Evolutionary conservation across 139 green algal genomes (phyloP), one percentile per base, ranked within the genome.

Genomic region (Chlamydomonas incerta): DNA sequence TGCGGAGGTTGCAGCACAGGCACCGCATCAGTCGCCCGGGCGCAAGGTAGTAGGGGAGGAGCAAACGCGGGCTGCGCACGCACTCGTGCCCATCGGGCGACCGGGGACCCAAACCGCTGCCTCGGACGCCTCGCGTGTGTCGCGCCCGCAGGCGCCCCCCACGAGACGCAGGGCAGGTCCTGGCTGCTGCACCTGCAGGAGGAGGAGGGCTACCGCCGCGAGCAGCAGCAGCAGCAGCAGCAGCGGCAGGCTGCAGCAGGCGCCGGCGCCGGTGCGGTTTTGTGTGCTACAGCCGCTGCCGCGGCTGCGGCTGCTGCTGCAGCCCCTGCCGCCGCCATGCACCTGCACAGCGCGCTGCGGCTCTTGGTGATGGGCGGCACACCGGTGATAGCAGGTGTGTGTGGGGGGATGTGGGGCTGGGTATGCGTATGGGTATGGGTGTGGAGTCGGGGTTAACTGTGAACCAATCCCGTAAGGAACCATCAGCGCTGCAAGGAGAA

Each of bases 161-260:
- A 58, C 37, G 62, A 72, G 35, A 83, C 76, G 23, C 26, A 17
- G 8, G 77, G 62, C 33, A 63, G 63, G n/a, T 35, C 47, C 6
- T 83, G 77, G 77, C 77, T 83, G 63, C 29, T 83, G 63, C 77
- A 74, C 21, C 63, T 83, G 41, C 63, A 50, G 50, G 77, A 83
- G 6, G 75, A 35, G 26, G 60, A 67, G 60, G 60, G 8, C 9
- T 21, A 4, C 55, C 9, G 8, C 11, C 55, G 8, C 34, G 73
- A 28, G 35, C 71, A 21, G 50, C 72, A 13, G 34, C 10, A 17
- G 34, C 70, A 21, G 41, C 20, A 50, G 72, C 72, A 14, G 50
- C 72, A 66, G 50, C 50, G 67, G 72, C 72, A 31, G 72, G 50
- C 18, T 2, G 29, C 4, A 5, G 72, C 23, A 13, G 41, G 6